Percentiles rank a stretch among this genome's conserved stretches.
Conservation (phyloP, 2,329 filamentous ascomycete genomes). For the Alternaria sp. region DNA sequence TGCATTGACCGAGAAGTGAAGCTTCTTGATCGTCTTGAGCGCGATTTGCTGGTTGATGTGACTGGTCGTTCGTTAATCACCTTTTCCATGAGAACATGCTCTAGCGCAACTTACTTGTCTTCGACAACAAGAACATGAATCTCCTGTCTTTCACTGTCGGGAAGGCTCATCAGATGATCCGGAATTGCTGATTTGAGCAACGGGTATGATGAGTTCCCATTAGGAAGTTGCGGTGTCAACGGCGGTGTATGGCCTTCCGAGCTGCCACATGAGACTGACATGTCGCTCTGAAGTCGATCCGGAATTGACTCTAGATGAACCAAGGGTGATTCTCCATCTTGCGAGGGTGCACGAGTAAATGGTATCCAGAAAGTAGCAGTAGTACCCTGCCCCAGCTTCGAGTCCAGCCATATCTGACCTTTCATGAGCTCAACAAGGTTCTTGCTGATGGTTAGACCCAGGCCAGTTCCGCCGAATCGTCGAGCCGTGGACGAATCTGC, state of each 20-base stretch:
- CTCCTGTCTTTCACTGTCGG: slow-evolving; percentile 64
- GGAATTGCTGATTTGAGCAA: slow-evolving; percentile 30
- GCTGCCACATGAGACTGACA: slow-evolving; percentile 68
- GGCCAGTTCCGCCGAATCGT: slow-evolving; percentile 78
- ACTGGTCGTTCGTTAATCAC: slow-evolving; percentile 27
- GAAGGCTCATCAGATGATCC: slow-evolving; percentile 54
- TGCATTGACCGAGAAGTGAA: slow-evolving; percentile 73
- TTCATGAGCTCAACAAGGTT: slow-evolving; percentile 79
- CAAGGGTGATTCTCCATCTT: slow-evolving; percentile 57
- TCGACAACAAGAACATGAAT: slow-evolving; percentile 79
- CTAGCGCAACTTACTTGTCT: slow-evolving; percentile 67
- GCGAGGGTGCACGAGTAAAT: slow-evolving; percentile 72
- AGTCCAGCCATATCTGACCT: slow-evolving; percentile 74
- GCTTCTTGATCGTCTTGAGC: slow-evolving; percentile 73
- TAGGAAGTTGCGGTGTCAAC: slow-evolving; percentile 34
- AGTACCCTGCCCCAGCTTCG: slow-evolving; percentile 70
- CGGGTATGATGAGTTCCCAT: slow-evolving; percentile 36
- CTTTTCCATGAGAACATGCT: not conserved
- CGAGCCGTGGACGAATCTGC: slow-evolving; percentile 80
- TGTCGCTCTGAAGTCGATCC: slow-evolving; percentile 66
- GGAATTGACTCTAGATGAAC: slow-evolving; percentile 70
- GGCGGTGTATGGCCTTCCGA: slow-evolving; percentile 65
- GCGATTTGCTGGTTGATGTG: slow-evolving; percentile 77
- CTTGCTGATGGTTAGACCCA: slow-evolving; percentile 82
- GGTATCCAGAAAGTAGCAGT: slow-evolving; percentile 79